These are phyloP conservation scores for Pseudomicrostroma phylloplanum DNA, from an alignment of 1,284 basidiomycete genomes.

Conservation along the genomic window DNA sequence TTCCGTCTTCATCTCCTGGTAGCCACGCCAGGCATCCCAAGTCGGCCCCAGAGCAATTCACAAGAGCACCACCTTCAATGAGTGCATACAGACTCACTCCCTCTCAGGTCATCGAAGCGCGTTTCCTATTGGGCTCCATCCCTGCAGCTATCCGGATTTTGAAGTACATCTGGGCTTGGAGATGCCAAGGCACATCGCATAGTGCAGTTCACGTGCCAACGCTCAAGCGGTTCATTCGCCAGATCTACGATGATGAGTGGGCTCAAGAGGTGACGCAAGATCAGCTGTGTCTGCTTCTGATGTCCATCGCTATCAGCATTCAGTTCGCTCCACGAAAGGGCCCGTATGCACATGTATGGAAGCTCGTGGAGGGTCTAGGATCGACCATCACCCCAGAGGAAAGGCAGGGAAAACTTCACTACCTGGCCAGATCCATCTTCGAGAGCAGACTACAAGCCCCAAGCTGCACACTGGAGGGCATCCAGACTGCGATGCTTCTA, in stretches of 20 bases:
- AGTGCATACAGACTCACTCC: background rate
- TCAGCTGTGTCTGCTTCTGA: background rate
- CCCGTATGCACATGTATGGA: background rate
- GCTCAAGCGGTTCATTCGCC: background rate
- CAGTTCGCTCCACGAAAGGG: background rate
- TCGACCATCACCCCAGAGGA: background rate
- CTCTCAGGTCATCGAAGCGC: background rate
- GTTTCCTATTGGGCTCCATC: background rate
- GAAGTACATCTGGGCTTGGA: background rate
- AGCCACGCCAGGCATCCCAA: too few species aligned
- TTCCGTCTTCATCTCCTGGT: too few species aligned
- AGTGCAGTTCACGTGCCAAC: constrained; percentile 3
- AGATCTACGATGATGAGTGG: constrained; percentile 4
- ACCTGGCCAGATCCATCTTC: background rate
- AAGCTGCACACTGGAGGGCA: background rate
- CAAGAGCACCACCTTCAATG: background rate
- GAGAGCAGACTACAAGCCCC: background rate
- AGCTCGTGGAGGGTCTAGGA: background rate
- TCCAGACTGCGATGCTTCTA: background rate
- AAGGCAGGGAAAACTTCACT: background rate
- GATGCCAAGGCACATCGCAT: background rate
- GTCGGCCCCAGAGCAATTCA: background rate
- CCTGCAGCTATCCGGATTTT: background rate
- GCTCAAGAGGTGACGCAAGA: background rate
- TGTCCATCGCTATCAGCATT: constrained; percentile 4